Conservation (phyloP, 352 stramenopile genomes). For the Phytophthora ohioensis region DNA sequence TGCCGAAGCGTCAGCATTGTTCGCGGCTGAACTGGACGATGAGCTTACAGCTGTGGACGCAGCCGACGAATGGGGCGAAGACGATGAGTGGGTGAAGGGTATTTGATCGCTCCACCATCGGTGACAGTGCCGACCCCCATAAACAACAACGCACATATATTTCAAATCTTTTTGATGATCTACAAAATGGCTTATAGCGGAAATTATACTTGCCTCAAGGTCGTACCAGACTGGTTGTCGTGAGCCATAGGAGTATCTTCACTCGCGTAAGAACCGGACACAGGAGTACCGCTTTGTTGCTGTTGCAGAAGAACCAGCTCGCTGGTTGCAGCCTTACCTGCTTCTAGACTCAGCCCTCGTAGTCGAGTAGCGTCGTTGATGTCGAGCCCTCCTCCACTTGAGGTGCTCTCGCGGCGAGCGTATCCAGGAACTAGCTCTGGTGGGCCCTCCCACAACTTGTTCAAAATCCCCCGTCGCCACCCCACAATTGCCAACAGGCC, state of each 20-base stretch:
- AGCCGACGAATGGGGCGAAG: conserved; percentile 75
- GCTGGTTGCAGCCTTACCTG: conserved; percentile 34
- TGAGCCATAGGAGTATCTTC: conserved; percentile 39
- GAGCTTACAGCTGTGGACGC: conserved; percentile 47
- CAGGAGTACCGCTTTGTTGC: conserved; percentile 42
- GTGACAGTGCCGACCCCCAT: conserved; percentile 19
- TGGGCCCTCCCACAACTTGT: conserved; percentile 92
- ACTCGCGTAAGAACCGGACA: conserved; percentile 57
- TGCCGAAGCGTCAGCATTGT: conserved; percentile 58
- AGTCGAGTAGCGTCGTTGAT: conserved; percentile 39
- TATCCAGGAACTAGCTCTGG: conserved; percentile 54
- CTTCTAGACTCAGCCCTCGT: conserved; percentile 36
- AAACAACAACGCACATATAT: conserved; percentile 42
- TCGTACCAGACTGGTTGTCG: conserved; percentile 11
- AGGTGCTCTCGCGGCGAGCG: conserved; percentile 31
- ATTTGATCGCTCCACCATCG: conserved; percentile 45
- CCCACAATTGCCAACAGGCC: conserved; percentile 80
- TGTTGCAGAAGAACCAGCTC: conserved; percentile 54
- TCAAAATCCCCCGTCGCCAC: conserved; percentile 86
- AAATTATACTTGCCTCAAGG: conserved; percentile 28
- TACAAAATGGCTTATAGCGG: conserved; percentile 25
- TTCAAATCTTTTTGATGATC: conserved; percentile 33
- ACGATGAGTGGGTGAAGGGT: conserved; percentile 85
- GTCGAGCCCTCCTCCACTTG: conserved; percentile 38
- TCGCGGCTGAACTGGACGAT: conserved; percentile 77